Evolutionary conservation across 352 stramenopile genomes (phyloP), one percentile per base, ranked within the genome.

Genomic region (Phytophthora citricola): DNA sequence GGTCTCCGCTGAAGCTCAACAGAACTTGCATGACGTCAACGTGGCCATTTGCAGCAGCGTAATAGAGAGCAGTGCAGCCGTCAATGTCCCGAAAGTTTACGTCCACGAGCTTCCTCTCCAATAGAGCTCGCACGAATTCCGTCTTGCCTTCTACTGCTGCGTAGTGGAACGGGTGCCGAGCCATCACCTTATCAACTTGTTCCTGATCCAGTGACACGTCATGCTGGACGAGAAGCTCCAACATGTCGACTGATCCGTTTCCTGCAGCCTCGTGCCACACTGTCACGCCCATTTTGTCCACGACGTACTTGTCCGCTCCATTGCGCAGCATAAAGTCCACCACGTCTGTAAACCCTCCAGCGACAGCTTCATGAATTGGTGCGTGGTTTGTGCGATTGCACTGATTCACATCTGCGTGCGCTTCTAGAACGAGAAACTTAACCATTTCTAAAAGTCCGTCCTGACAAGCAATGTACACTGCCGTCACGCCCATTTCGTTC

Each of bases 161-260:
- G 58, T 92, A 94, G 56, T 94, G 86, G 72, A 94, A 92, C 38
- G 86, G 82, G 52, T 92, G 83, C 24, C 86, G 73, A n/a, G 83
- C 84, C 77, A 91, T 90, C 22, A 94, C 84, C 29, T 86, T 89
- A 58, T 94, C 86, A 4, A 92, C 75, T 58, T 88, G 70, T 6
- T 82, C 71, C 7, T 72, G 58, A 20, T 74, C 76, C 26, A 92
- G 48, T 1, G 73, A 81, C 3, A 92, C 78, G 2, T 78, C 56
- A 49, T 91, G 62, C 29, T 67, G 45, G 4, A 89, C 63, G 5
- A 94, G 75, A 56, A 94, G 45, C 24, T 91, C 72, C 22, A 94
- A 36, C 72, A 91, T 70, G 2, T 80, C 74, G 2, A 89, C 69
- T 4, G 72, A 76, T 3, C 83, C 83, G 14, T 89, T 78, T 1